Base-by-base conservation (phyloP, 306 rosid species). In the Corylus avellana region DNA sequence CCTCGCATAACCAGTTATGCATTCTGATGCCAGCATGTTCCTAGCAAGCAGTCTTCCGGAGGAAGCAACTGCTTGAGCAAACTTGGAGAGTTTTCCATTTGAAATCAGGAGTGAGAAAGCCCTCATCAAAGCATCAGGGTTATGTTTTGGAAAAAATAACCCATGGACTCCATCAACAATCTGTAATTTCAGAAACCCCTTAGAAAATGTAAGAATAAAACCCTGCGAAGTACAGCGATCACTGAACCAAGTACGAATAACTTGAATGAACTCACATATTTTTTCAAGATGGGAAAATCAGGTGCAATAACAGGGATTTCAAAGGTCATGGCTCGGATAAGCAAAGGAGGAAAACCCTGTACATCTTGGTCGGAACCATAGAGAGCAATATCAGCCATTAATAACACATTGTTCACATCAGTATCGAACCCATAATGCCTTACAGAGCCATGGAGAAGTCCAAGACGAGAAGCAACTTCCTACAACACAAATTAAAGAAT, bases 281-380 rank as follows among this genome's bases (percentile, higher is more conserved):
- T 90, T 80, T 76, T 85, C 77, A 95, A 81, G 84, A 86, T 83
- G 18, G 93, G 92, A 79, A 86, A 84, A 93, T 95, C 99, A 81
- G 97, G 98, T 78, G 75, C 91, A 80, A 95, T 72, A 79, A 95
- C 77, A 39, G 99, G 98, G 78, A 93, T 89, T 75, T 87, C 90
- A 85, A 91, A 93, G 71, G 98, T 79, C 98, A 95, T 92, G 78
- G 98, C 93, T 76, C 93, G 92, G 54, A 89, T 82, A 59, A 93
- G 90, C 78, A 95, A 87, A 76, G 97, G 92, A 67, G 99, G 98
- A 89, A 95, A 93, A 73, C 93, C 95, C 84, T 95, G 99, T 59
- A 84, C 84, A 78, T 91, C 94, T 93, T 95, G 99, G 66, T 91
- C 85, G 83, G 98, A 90, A 85, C 94, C 99, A 69, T 95, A 95